Percentiles rank a stretch among this genome's conserved stretches.
Conservation (phyloP, 257 asterid genomes). For the Rauvolfia tetraphylla region DNA sequence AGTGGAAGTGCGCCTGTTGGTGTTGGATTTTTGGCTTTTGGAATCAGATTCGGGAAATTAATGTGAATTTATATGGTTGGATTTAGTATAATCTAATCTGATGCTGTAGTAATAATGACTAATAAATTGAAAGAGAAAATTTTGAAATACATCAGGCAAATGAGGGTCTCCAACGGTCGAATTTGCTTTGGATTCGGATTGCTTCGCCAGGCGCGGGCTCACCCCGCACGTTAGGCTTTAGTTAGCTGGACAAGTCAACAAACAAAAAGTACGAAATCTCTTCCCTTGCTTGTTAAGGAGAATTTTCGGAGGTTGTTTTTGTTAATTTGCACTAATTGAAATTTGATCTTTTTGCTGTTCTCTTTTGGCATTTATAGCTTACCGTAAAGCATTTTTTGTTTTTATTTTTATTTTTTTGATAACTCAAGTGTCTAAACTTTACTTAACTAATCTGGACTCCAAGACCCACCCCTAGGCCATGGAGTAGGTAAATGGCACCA, state of each 20-base stretch:
- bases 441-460: too few relatives aligned
- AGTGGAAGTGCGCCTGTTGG: neutral
- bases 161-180: slow-evolving; percentile 6
- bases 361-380: too few relatives aligned
- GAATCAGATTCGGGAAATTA: slow-evolving; percentile 8
- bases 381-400: too few relatives aligned
- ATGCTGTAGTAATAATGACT: neutral
- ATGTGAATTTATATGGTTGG: neutral
- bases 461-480: too few relatives aligned
- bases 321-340: neutral
- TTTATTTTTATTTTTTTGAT: too few relatives aligned
- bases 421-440: too few relatives aligned
- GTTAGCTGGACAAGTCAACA: neutral
- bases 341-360: too few relatives aligned
- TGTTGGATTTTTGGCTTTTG: neutral
- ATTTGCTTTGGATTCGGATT: neutral
- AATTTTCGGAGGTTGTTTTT: neutral
- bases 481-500: too few relatives aligned
- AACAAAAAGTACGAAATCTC: too few relatives aligned
- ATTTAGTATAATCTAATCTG: neutral
- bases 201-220: neutral
- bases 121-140: neutral
- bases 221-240: neutral
- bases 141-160: neutral
- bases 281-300: neutral